Evolutionary conservation across 257 asterid genomes (phyloP), one percentile per base, ranked within the genome.

Genomic region (Rhazya stricta): DNA sequence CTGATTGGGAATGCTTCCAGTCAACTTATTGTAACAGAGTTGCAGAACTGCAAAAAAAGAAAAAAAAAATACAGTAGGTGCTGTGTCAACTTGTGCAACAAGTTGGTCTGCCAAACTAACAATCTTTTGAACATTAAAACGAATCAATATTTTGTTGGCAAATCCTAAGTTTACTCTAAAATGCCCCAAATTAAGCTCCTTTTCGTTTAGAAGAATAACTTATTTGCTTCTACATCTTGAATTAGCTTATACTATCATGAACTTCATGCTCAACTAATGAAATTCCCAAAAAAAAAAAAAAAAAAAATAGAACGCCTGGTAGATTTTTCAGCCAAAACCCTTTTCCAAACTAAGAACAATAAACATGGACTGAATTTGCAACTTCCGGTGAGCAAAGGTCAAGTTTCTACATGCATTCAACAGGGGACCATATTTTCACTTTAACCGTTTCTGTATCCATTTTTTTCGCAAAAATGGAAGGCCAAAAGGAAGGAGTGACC

Each of bases 11-110:
- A 95, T 86, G 74, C 83, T 83, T 77, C 98, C 98, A 75, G 75
- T 83, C 72, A 95, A 84, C 77, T 79, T 88, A 87, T 95, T 95
- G 88, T 88, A 86, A 77, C 97, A 91, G 65, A 95, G 94, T 76
- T 95, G 97, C 91, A 95, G 75, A 23, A 95, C 99, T 92, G 96
- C 81, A 84, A 51, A 72, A 42, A 74, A 48, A 21, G 27, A 39
- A 73, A 78, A 48, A 21, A 32, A 39, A 73, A 78, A 58, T 25
- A 5, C 67, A 50, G 8, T 50, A 53, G 57, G 21, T 37, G 21
- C 36, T 21, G 34, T 25, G 56, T 67, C 37, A 75, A 43, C 37
- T 43, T 23, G 21, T 50, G 46, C 25, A 74, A 73, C 78, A 71
- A 21, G 36, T 67, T 23, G 23, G 16, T 27, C 45, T 36, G 13